Conservation (phyloP, 495 filamentous ascomycete genomes). For the Evansstolkia leycettana region DNA sequence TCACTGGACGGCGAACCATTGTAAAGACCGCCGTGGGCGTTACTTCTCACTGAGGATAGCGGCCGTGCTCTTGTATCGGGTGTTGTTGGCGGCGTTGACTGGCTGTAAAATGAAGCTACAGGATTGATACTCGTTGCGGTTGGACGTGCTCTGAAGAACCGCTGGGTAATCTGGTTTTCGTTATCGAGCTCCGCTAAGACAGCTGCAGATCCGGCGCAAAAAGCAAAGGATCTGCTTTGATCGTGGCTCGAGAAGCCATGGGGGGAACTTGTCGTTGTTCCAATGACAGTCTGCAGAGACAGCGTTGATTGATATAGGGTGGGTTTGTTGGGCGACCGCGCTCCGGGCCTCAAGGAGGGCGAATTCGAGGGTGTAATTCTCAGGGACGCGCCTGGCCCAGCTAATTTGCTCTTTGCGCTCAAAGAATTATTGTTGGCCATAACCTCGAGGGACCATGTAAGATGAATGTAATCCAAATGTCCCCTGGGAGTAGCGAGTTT, state of each 20-base stretch:
- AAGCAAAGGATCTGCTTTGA: slow-evolving; percentile 61
- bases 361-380: slow-evolving; percentile 76
- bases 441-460: slow-evolving; percentile 7
- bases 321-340: slow-evolving; percentile 50
- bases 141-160: slow-evolving; percentile 82
- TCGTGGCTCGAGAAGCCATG: slow-evolving; percentile 77
- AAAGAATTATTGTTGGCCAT: slow-evolving; percentile 30
- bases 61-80: slow-evolving; percentile 28
- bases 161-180: slow-evolving; percentile 57
- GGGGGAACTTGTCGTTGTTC: slow-evolving; percentile 71
- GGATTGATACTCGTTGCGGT: slow-evolving; percentile 56
- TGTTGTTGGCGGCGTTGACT: slow-evolving; percentile 46
- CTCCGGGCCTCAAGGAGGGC: slow-evolving; percentile 48
- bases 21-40: slow-evolving; percentile 13
- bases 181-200: slow-evolving; percentile 76
- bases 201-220: slow-evolving; percentile 86
- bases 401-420: slow-evolving; percentile 25
- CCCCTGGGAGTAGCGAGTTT: slow-evolving; percentile 10
- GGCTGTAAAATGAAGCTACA: slow-evolving; percentile 39
- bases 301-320: slow-evolving; percentile 39
- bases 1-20: slow-evolving; percentile 31
- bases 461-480: slow-evolving; percentile 10
- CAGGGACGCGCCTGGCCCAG: slow-evolving; percentile 30
- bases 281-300: slow-evolving; percentile 71
- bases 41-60: slow-evolving; percentile 19